phyloP scores from a whole-genome alignment of 495 filamentous ascomycete genomes.

The Aspergillus campestris region DNA sequence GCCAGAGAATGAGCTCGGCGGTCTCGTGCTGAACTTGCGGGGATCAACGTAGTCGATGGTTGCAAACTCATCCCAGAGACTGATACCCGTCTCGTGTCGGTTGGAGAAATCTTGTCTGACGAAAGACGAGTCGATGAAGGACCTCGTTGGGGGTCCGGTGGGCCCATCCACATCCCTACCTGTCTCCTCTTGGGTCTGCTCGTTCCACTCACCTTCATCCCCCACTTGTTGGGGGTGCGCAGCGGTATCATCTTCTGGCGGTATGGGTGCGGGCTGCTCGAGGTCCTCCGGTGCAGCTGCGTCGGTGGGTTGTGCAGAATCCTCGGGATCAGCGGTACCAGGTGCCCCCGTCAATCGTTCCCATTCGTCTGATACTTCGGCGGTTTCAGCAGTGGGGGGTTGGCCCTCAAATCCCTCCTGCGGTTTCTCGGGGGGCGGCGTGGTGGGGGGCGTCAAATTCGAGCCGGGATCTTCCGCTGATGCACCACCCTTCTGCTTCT shows the following conservation, averaged over 20 bases:
- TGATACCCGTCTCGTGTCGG: constrained; percentile 26
- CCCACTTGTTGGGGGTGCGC: not conserved
- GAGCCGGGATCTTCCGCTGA: constrained; percentile 13
- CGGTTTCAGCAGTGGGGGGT: constrained; percentile 3
- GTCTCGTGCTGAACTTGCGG: constrained; percentile 5
- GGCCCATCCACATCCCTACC: not conserved
- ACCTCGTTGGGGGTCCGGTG: constrained; percentile 12
- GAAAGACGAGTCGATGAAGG: constrained; percentile 38
- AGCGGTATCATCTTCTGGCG: constrained; percentile 2
- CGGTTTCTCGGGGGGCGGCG: constrained; percentile 21
- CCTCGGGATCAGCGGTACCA: constrained; percentile 2
- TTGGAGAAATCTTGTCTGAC: constrained; percentile 26
- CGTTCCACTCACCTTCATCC: constrained; percentile 4
- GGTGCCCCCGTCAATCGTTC: not conserved
- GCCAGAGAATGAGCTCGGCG: constrained; percentile 7
- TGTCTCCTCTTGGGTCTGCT: constrained; percentile 1
- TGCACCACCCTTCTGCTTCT: constrained; percentile 10
- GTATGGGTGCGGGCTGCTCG: constrained; percentile 5
- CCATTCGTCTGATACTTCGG: constrained; percentile 6
- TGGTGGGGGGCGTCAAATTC: constrained; percentile 34
- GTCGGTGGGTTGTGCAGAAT: not conserved
- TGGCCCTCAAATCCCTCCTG: constrained; percentile 2
- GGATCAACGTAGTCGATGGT: constrained; percentile 29
- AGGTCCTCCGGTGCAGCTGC: constrained; percentile 2
- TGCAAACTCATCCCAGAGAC: constrained; percentile 35